Base-by-base conservation (phyloP, 1,284 basidiomycete species). In the Puccinia hordei region DNA sequence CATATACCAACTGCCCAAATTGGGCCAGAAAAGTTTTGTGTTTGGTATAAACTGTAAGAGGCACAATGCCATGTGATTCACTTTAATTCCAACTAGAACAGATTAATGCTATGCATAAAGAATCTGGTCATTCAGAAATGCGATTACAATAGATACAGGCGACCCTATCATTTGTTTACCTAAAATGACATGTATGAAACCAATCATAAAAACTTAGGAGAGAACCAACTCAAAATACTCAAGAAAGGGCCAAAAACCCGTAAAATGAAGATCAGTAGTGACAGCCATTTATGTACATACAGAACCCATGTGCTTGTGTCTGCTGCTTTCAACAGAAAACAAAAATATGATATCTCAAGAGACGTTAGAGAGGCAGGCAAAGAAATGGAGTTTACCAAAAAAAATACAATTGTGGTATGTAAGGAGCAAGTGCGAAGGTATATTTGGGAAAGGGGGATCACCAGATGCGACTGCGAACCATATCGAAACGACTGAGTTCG, bases 401-500 rank as follows among this genome's bases (percentile, higher is more conserved):
- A 55, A 55, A 55, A 24, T 27, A 55, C 19, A 24, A 55, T 8
- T n/a, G n/a, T 55, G 53, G 53, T 55, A 55, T 55, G n/a, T 49
- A 19, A 55, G 53, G n/a, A 6, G 61, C 8, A 61, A 24, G 15
- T 5, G 27, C 4, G 15, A 61, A 61, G 33, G 27, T 15, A 61
- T 19, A 27, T 35, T 22, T 2, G 17, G 61, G 30, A 17, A 22
- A 19, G 17, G 59, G 59, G 24, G n/a, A 66, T 78, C 30, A 80
- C 77, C 77, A 80, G 41, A 80, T 80, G 35, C 77, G 53, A 72
- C 77, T 80, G 24, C 77, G 53, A 35, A 80, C 77, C 77, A 80
- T 80, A 51, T 80, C 77, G 38, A 80, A 80, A 9, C 77, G 46
- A 19, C 77, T 68, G 46, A 80, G 57, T 44, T 80, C 77, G 44